A percentile compares a stretch with the other conserved stretches of the same genome.
These are phyloP conservation scores for Saksenaea vasiformis DNA, from an alignment of 371 early-diverging fungal genomes.

Conservation along the genomic window DNA sequence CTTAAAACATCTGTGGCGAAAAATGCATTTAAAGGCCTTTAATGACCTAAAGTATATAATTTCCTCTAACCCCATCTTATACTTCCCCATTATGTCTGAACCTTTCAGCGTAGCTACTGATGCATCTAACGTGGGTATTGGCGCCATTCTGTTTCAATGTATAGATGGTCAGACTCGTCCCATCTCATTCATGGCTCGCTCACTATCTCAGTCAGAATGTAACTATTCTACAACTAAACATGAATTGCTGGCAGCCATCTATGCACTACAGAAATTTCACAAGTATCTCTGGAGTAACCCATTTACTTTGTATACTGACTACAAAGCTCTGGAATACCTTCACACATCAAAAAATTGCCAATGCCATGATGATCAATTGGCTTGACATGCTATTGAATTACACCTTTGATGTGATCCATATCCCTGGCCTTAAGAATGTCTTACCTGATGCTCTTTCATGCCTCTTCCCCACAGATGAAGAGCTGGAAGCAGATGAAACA, in stretches of 20 bases:
- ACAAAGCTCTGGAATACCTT: constrained; percentile 16
- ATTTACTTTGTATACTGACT: constrained; percentile 16
- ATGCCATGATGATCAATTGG: background rate
- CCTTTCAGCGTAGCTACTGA: constrained; percentile 34
- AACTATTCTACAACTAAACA: constrained; percentile 1
- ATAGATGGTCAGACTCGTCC: too few species aligned
- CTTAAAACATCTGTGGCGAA: too few species aligned
- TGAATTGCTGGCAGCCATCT: background rate
- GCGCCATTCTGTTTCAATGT: constrained; percentile 17
- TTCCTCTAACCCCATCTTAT: too few species aligned
- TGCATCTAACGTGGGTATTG: constrained; percentile 32
- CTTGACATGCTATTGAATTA: background rate
- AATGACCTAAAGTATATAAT: too few species aligned
- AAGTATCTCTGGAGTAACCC: constrained; percentile 21
- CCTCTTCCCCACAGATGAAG: background rate
- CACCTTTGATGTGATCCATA: background rate
- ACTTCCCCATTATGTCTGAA: too few species aligned
- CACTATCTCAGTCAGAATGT: constrained; percentile 1
- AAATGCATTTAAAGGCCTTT: too few species aligned
- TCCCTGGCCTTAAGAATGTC: background rate
- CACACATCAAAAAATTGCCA: constrained; percentile 1
- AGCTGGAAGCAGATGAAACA: too few species aligned
- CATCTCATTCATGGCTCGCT: background rate
- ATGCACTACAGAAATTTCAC: constrained; percentile 19
- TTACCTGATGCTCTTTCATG: background rate